These are phyloP conservation scores for Poterioochromonas sp. DNA, from an alignment of 352 stramenopile genomes.

Conservation along the genomic window DNA sequence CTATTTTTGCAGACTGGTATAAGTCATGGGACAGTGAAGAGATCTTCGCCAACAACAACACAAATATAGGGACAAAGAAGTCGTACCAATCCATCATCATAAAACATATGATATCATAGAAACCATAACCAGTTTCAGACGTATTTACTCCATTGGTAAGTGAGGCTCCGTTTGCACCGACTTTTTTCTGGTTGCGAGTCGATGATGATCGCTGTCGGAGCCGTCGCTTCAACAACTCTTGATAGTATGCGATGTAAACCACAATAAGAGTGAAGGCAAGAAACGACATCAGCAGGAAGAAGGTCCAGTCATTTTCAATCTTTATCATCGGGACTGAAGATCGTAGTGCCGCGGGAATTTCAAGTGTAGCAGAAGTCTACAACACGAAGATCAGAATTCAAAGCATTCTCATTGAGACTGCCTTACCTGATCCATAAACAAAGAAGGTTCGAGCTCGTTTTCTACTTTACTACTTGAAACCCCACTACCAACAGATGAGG, in stretches of 20 bases:
- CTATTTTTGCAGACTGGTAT: too few relatives aligned
- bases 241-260: background rate
- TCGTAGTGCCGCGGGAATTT: background rate
- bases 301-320: slow-evolving; percentile 21
- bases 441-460: background rate
- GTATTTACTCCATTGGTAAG: too few relatives aligned
- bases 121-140: too few relatives aligned
- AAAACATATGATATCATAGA: too few relatives aligned
- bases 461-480: too few relatives aligned
- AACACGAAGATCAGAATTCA: background rate
- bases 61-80: too few relatives aligned
- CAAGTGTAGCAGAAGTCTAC: background rate
- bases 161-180: too few relatives aligned
- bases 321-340: slow-evolving; percentile 2
- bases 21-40: too few relatives aligned
- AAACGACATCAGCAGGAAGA: background rate
- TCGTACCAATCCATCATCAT: too few relatives aligned
- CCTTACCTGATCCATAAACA: background rate
- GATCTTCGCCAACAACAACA: too few relatives aligned
- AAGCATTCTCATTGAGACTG: background rate
- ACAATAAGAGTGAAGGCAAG: background rate
- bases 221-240: background rate
- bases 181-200: too few relatives aligned
- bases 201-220: background rate
- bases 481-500: background rate